Conservation (phyloP, 768 basidiomycete genomes). For the Pisolithus albus region DNA sequence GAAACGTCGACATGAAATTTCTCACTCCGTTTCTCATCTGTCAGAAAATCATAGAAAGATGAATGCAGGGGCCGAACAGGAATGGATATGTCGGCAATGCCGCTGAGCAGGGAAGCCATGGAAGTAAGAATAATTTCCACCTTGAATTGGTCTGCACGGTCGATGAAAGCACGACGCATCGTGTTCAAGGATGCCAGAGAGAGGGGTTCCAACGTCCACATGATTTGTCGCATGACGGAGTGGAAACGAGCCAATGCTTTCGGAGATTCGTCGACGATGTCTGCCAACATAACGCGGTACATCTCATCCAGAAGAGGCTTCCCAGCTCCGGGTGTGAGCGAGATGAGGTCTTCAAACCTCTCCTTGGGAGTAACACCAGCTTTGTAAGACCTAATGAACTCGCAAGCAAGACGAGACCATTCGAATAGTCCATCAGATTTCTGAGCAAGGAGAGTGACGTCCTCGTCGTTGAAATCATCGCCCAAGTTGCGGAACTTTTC, state of each 20-base stretch:
- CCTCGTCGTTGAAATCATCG: neutral
- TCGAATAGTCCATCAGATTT: slow-evolving; percentile 6
- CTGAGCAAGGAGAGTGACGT: neutral
- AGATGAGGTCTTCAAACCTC: neutral
- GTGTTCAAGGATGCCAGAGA: neutral
- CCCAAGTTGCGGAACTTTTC: neutral
- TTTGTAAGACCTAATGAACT: neutral
- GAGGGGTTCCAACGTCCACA: slow-evolving; percentile 6
- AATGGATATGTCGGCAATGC: neutral
- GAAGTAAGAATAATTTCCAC: slow-evolving; percentile 3
- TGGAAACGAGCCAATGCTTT: neutral
- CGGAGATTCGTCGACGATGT: neutral
- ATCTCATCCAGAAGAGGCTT: slow-evolving; percentile 2
- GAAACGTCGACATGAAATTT: slow-evolving; percentile 11
- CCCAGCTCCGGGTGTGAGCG: neutral
- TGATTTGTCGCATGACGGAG: slow-evolving; percentile 5
- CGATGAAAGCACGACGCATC: neutral
- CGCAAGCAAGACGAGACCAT: slow-evolving; percentile 7
- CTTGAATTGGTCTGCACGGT: neutral
- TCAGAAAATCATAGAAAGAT: slow-evolving; percentile 26
- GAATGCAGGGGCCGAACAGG: slow-evolving; percentile 19
- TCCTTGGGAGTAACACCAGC: neutral
- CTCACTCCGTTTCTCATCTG: slow-evolving; percentile 4
- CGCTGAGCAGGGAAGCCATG: slow-evolving; percentile 8
- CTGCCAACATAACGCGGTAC: slow-evolving; percentile 4